phyloP scores from a whole-genome alignment of 1,139 yeast species.

The Spathaspora sp. region DNA sequence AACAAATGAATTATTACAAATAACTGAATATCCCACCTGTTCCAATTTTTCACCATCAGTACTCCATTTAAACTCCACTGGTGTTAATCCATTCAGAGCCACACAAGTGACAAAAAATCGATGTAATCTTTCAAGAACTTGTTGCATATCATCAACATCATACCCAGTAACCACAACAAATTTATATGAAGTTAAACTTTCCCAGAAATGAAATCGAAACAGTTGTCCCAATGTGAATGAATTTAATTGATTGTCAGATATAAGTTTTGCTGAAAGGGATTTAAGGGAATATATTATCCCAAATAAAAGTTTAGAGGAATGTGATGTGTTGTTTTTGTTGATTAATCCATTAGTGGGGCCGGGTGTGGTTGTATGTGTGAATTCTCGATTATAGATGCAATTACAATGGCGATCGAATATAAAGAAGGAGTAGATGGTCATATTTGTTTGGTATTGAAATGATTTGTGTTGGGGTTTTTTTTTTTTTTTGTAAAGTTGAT shows the following conservation, averaged over 20 bases:
- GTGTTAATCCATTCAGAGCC: slow-evolving; percentile 60
- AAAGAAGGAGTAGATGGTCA: slow-evolving; percentile 73
- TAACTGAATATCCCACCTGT: slow-evolving; percentile 21
- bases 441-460: no score
- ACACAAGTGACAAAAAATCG: slow-evolving; percentile 67
- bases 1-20: slow-evolving; percentile 46
- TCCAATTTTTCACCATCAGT: slow-evolving; percentile 26
- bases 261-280: slow-evolving; percentile 67
- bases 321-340: slow-evolving; percentile 59
- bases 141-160: slow-evolving; percentile 56
- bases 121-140: slow-evolving; percentile 66
- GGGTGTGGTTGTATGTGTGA: slow-evolving; percentile 24
- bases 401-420: slow-evolving; percentile 88
- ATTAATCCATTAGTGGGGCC: slow-evolving; percentile 34
- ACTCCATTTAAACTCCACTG: slow-evolving; percentile 46
- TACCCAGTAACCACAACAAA: slow-evolving; percentile 76
- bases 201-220: slow-evolving; percentile 76
- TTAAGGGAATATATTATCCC: slow-evolving; percentile 85
- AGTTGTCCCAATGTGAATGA: slow-evolving; percentile 65
- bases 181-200: slow-evolving; percentile 76
- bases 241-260: slow-evolving; percentile 54
- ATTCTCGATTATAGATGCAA: slow-evolving; percentile 72
- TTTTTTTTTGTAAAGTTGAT: no score
- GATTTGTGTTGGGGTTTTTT: no score
- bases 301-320: slow-evolving; percentile 74